Base-by-base conservation (phyloP, 2,329 filamentous ascomycete species). In the Dactylellina parvicollis region DNA sequence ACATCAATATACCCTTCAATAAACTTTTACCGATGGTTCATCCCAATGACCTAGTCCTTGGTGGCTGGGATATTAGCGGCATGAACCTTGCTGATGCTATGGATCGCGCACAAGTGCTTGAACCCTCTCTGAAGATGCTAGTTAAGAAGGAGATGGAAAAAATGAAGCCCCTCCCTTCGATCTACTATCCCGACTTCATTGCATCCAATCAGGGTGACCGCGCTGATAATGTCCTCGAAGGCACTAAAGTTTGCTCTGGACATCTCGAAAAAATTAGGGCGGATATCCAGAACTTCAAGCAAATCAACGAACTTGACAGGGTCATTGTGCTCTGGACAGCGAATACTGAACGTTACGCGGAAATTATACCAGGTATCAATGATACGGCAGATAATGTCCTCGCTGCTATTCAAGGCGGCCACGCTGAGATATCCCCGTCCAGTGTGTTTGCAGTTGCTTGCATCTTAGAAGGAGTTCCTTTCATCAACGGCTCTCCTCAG, bases 131-230 rank as follows among this genome's bases (percentile, higher is more conserved):
- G 79, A 99, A 99, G 87, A 84, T 85, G 65, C 86, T 91, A 79
- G 90, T 99, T 78, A 89, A 88, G 83, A 96, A 98, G 86, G 92
- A 98, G 84, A 94, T 98, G 92, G 84, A 88, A 74, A 84, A 85
- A 78, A 91, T 98, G 88, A 89, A 89, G 78, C 95, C 95, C 28
- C 87, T 98, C 75, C 94, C 92, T 22, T 94, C 91, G 82, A 90
- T 98, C 83, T 99, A 99, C 87, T 99, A 99, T 82, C 95, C 95
- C 0, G 95, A 98, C 83, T 99, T 99, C 85, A 99, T 99, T 80
- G 95, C 95, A 77, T 91, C 95, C 80, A 99, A 99, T 85, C 95
- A 99, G 84, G 93, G 95, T 82, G 92, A 93, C 80, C 91, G 95
- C 79, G 95, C 94, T 76, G 92, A 99, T 83, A 98, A 99, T 79